Conservation (phyloP, 2,329 filamentous ascomycete species). For the Fusarium annulatum region DNA sequence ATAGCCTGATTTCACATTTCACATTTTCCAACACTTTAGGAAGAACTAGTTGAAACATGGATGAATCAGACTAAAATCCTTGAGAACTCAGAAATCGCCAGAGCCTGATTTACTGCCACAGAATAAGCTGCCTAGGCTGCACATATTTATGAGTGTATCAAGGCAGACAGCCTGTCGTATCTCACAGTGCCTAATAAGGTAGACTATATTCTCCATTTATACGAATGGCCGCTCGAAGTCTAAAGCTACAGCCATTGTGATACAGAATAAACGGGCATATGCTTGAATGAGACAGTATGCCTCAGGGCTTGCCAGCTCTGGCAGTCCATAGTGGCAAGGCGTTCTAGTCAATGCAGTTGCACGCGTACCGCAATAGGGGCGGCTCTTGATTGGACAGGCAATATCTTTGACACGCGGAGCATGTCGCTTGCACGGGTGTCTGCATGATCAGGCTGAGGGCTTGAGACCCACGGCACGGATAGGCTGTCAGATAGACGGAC, state of each 20-base stretch:
- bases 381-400: constrained; percentile 13
- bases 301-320: not conserved
- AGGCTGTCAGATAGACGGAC: not conserved
- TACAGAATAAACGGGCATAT: constrained; percentile 10
- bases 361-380: constrained; percentile 1
- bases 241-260: not conserved
- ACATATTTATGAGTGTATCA: not conserved
- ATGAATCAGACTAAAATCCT: not conserved
- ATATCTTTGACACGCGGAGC: constrained; percentile 30
- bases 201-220: not conserved
- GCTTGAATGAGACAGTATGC: constrained; percentile 1
- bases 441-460: constrained; percentile 21
- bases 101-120: not conserved
- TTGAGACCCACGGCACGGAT: not conserved
- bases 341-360: constrained; percentile 24
- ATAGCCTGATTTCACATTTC: not conserved
- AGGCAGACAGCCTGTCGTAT: not conserved
- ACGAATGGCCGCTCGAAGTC: not conserved
- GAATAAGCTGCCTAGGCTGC: not conserved
- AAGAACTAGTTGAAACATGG: not conserved
- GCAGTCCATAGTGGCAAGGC: constrained; percentile 19
- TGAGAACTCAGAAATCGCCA: not conserved
- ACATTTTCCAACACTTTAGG: not conserved
- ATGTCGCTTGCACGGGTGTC: constrained; percentile 26
- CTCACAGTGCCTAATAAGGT: not conserved